These are phyloP conservation scores for Podospora sp. DNA, from an alignment of 495 filamentous ascomycete species.

Conservation along the genomic window DNA sequence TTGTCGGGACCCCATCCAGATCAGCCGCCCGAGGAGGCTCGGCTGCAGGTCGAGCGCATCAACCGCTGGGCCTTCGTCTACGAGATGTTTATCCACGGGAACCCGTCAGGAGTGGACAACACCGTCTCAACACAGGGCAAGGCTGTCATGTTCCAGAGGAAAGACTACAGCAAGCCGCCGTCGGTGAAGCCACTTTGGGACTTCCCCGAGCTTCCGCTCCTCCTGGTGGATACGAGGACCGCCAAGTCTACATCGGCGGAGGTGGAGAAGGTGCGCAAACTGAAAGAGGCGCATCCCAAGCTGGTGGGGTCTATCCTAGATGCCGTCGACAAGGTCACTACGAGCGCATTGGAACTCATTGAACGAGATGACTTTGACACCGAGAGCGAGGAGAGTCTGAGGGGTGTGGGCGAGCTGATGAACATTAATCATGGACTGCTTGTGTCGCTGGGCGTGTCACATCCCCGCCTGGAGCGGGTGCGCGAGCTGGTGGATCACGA, in stretches of 20 bases:
- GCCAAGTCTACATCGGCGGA: slow-evolving; percentile 78
- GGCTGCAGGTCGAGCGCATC: slow-evolving; percentile 85
- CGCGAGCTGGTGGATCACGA: slow-evolving; percentile 86
- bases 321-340: slow-evolving; percentile 78
- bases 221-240: slow-evolving; percentile 85
- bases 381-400: slow-evolving; percentile 58
- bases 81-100: slow-evolving; percentile 95
- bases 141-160: slow-evolving; percentile 85
- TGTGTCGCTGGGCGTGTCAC: slow-evolving; percentile 85
- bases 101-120: slow-evolving; percentile 95
- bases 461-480: slow-evolving; percentile 89
- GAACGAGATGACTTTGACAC: slow-evolving; percentile 63
- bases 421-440: slow-evolving; percentile 91
- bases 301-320: slow-evolving; percentile 79
- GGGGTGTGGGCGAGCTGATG: slow-evolving; percentile 80
- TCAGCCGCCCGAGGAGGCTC: slow-evolving; percentile 78
- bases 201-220: slow-evolving; percentile 87
- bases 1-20: slow-evolving; percentile 87
- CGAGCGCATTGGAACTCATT: slow-evolving; percentile 72
- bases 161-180: slow-evolving; percentile 76
- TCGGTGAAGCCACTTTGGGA: slow-evolving; percentile 72
- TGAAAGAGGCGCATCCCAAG: slow-evolving; percentile 68
- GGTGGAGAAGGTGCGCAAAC: slow-evolving; percentile 78
- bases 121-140: slow-evolving; percentile 93
- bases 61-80: slow-evolving; percentile 97